These are phyloP conservation scores for Chlamydomonas reinhardtii DNA, from an alignment of 163 green algal genomes.

Conservation along the genomic window DNA sequence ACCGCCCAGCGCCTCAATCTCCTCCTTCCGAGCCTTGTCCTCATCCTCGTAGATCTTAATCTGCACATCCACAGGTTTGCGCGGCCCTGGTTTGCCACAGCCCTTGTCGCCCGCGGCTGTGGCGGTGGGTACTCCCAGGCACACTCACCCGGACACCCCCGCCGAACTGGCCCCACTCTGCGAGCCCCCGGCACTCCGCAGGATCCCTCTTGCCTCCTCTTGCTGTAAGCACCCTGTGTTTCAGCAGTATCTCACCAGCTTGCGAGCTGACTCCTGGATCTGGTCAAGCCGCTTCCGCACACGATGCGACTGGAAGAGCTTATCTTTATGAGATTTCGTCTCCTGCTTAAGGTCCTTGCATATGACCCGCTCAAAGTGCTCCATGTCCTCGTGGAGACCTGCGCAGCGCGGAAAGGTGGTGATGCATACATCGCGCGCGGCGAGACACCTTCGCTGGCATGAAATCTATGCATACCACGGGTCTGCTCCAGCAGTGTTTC, in stretches of 20 bases:
- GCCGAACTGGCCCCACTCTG: not conserved
- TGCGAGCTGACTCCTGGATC: constrained; percentile 78
- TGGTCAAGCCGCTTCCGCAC: constrained; percentile 83
- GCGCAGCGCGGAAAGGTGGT: not conserved
- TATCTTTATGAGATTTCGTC: constrained; percentile 88
- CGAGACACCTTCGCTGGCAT: not conserved
- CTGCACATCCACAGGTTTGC: constrained; percentile 59
- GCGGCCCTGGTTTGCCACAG: not conserved
- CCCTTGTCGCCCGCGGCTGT: not conserved
- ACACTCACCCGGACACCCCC: too few relatives aligned
- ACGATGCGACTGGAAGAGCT: constrained; percentile 91
- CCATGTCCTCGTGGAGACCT: constrained; percentile 93
- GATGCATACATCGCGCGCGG: too few relatives aligned
- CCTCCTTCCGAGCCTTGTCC: constrained; percentile 86
- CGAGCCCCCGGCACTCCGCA: too few relatives aligned
- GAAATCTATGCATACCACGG: constrained; percentile 53
- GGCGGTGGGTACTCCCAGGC: not conserved
- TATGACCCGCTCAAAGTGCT: constrained; percentile 92
- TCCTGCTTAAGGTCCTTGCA: constrained; percentile 89
- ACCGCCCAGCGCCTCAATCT: constrained; percentile 88
- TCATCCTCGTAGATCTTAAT: constrained; percentile 92
- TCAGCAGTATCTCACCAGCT: constrained; percentile 68
- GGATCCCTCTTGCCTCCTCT: too few relatives aligned
- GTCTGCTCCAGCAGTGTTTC: constrained; percentile 83
- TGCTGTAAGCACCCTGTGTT: not conserved